Base-by-base conservation (phyloP, 257 asterid genomes). In the Solanum pinnatisectum region DNA sequence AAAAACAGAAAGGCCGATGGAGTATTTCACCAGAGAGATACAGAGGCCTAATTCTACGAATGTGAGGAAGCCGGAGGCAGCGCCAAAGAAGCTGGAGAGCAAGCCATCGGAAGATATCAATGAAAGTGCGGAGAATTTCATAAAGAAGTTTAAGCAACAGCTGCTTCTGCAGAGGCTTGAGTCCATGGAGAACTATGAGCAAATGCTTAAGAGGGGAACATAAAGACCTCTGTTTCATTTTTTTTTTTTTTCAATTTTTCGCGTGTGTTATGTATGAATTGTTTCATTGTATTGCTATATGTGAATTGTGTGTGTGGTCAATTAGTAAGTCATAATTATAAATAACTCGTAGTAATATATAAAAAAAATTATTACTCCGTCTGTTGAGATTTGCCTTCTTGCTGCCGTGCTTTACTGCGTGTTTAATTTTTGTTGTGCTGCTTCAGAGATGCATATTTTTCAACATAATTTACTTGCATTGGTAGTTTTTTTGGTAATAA, bases 91-190 rank as follows among this genome's bases (percentile, higher is more conserved):
- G 76, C 56, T 88, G 44, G 95, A 93, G 91, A 91, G 88, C 39
- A 91, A 90, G 89, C 77, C 92, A 0, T 84, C 92, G 2, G 96
- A 88, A 42, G 98, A 96, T 59, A 90, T 96, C 10, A 92, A 96
- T 79, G 90, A 91, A 71, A 94, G 95, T 40, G 98, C 98, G 12
- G 98, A 96, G 40, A 95, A 93, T 1, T 96, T 96, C 90, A 96
- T 96, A 36, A 92, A 83, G 39, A 96, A 93, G 78, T 96, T 96
- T 63, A 94, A 90, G 91, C 90, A 94, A 81, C 96, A 96, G 52
- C 36, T 96, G 77, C 87, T 89, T 56, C 94, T 95, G 22, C 98
- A 94, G 88, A 94, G 98, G 94, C 91, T 96, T 1, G 94, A 95
- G 90, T 96, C 98, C 27, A 92, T 96, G 15, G 98, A 96, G 90